Percentiles rank a stretch among this genome's conserved stretches.
phyloP scores from a whole-genome alignment of 1,284 basidiomycete species.

The Xerocomus nothofagi region DNA sequence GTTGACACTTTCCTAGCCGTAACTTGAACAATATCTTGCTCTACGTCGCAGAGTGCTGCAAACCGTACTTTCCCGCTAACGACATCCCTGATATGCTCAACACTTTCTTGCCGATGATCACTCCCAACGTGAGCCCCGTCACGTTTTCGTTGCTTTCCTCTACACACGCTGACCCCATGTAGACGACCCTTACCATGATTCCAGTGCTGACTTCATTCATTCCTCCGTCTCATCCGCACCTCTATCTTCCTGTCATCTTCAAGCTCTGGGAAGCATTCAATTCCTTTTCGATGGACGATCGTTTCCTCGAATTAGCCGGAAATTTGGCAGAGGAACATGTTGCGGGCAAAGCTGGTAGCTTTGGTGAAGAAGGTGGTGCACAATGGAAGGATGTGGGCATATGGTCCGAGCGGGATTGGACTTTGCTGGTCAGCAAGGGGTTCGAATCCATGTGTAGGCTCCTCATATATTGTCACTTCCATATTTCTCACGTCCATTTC shows the following conservation, averaged over 20 bases:
- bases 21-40: constrained; percentile 36
- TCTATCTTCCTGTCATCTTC: constrained; percentile 75
- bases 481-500: constrained; percentile 49
- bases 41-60: constrained; percentile 79
- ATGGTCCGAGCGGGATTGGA: constrained; percentile 87
- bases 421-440: constrained; percentile 83
- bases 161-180: constrained; percentile 1
- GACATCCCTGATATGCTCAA: constrained; percentile 90
- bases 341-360: constrained; percentile 55
- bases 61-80: constrained; percentile 88
- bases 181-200: constrained; percentile 67
- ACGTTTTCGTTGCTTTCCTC: neutral
- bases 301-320: constrained; percentile 81
- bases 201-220: constrained; percentile 78
- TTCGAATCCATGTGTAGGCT: constrained; percentile 82
- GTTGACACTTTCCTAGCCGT: constrained; percentile 21
- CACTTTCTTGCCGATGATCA: constrained; percentile 59
- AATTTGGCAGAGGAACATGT: constrained; percentile 79
- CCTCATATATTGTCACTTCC: neutral
- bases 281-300: constrained; percentile 78
- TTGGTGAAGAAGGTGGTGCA: constrained; percentile 53
- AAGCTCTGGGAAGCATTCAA: constrained; percentile 87
- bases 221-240: constrained; percentile 64
- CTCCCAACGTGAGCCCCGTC: constrained; percentile 25
- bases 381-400: constrained; percentile 83